Percentiles rank a stretch among this genome's conserved stretches.
Evolutionary conservation across 2,329 filamentous ascomycete species (phyloP).

Genomic region (Fusarium agapanthi): DNA sequence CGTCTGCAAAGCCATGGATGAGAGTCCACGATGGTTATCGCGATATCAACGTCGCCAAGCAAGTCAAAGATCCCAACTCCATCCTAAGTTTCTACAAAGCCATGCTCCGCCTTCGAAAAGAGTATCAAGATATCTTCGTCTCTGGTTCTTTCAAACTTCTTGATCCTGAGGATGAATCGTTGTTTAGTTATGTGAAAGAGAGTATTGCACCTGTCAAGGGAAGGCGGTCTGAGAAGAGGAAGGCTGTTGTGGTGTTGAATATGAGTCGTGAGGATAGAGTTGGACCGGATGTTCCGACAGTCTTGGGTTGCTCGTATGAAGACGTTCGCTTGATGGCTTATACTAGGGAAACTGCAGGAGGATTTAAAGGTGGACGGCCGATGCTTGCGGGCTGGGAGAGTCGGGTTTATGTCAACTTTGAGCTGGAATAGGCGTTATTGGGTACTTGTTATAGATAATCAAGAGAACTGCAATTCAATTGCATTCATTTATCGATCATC

Average conservation of each 20-base stretch:
- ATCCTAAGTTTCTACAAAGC: conserved; percentile 69
- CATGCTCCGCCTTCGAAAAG: conserved; percentile 60
- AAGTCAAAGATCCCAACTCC: conserved; percentile 55
- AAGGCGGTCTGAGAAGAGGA: conserved; percentile 33
- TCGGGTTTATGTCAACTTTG: conserved; percentile 32
- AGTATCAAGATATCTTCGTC: conserved; percentile 67
- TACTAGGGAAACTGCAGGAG: conserved; percentile 14
- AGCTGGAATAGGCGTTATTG: neutral
- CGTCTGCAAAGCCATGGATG: conserved; percentile 69
- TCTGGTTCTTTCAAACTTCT: conserved; percentile 67
- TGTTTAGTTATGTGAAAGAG: conserved; percentile 65
- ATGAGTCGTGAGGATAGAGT: conserved; percentile 52
- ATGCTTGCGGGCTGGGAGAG: conserved; percentile 31
- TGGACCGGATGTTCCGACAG: conserved; percentile 35
- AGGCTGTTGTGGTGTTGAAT: conserved; percentile 55
- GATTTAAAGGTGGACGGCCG: neutral
- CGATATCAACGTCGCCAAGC: conserved; percentile 63
- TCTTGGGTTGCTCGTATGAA: conserved; percentile 27
- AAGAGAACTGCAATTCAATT: neutral
- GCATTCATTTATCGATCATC: accelerated
- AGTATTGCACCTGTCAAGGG: conserved; percentile 29
- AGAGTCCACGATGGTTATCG: conserved; percentile 67
- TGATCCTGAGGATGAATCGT: conserved; percentile 58
- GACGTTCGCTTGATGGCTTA: conserved; percentile 40
- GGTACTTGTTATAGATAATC: accelerated